Conservation (phyloP, 2,329 filamentous ascomycete genomes). For the Colletotrichum karsti region DNA sequence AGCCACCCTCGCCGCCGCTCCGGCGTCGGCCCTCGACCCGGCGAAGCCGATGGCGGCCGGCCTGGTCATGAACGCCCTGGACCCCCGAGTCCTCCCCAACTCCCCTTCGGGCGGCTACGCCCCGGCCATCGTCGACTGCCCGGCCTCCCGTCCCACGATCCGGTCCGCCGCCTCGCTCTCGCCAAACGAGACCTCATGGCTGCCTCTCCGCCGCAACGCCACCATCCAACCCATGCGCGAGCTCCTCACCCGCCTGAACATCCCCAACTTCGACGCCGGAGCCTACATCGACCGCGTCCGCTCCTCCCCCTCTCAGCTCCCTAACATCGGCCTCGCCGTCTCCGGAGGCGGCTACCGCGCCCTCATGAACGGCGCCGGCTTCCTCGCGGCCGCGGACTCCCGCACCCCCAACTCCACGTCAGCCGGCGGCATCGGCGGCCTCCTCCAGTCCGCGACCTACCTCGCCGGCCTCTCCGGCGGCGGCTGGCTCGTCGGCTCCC, state of each 20-base stretch:
- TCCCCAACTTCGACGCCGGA: conserved; percentile 80
- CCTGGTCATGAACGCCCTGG: conserved; percentile 11
- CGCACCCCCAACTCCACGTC: conserved; percentile 70
- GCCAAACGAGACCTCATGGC: conserved; percentile 76
- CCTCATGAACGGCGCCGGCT: conserved; percentile 85
- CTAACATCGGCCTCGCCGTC: conserved; percentile 76
- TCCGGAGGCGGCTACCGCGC: conserved; percentile 90
- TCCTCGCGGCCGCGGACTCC: conserved; percentile 80
- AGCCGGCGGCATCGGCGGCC: conserved; percentile 77
- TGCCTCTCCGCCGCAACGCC: conserved; percentile 74
- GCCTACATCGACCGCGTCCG: conserved; percentile 73
- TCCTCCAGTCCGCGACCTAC: conserved; percentile 85
- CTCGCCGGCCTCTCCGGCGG: conserved; percentile 83
- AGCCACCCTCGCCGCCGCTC: conserved; percentile 34
- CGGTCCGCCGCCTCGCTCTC: conserved; percentile 72
- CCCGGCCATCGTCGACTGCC: conserved; percentile 74
- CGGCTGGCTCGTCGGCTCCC: conserved; percentile 84
- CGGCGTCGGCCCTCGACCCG: conserved; percentile 39
- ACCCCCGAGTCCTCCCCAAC: conserved; percentile 44
- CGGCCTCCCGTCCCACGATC: conserved; percentile 72
- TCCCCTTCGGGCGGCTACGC: conserved; percentile 70
- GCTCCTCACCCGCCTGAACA: conserved; percentile 76
- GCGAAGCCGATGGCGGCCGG: conserved; percentile 24
- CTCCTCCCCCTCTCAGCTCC: conserved; percentile 69
- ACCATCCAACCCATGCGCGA: conserved; percentile 80